Base-by-base conservation (phyloP, 768 basidiomycete genomes). In the Cystobasidium onofrii region DNA sequence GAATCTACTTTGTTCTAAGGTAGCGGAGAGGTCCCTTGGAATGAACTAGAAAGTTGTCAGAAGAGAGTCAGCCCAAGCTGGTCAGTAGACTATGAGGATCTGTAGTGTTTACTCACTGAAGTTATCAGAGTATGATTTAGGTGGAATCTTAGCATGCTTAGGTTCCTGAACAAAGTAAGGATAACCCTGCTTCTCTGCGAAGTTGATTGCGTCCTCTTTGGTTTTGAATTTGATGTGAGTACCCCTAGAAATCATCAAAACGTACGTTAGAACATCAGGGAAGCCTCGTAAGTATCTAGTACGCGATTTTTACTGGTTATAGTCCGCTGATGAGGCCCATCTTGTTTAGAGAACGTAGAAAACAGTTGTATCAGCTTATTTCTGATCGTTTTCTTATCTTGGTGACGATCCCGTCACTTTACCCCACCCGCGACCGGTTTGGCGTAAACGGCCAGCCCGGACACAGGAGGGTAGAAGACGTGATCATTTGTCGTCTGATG, bases 171-270 rank as follows among this genome's bases (percentile, higher is more conserved):
- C 18, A 23, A 64, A 64, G n/a, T 46, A 64, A 25, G 63, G 43
- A n/a, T 46, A 64, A 6, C 63, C 63, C 34, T 64, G 63, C 63
- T 64, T 64, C 33, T 64, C 63, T 43, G 63, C 63, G 63, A 64
- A 64, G 4, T 18, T 13, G 17, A 64, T 64, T 31, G 63, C 63
- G 25, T 46, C 63, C 27, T 34, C 31, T 64, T 39, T 64, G 63
- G 33, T 64, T 31, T 6, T 36, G 39, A 64, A 64, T 27, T 39
- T 64, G 63, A 64, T 17, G 20, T 39, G 23, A 6, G 63, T 64
- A 17, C 63, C 63, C 23, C 46, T 50, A 17, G 23, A 12, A 9
- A 55, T 9, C 9, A 55, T 55, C 7, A 55, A 55, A 55, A 55
- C 7, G 54, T 9, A 12, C 9, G n/a, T 29, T 12, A n/a, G n/a